Base-by-base conservation (phyloP, 2,329 filamentous ascomycete genomes). In the Pseudopyricularia javanii region DNA sequence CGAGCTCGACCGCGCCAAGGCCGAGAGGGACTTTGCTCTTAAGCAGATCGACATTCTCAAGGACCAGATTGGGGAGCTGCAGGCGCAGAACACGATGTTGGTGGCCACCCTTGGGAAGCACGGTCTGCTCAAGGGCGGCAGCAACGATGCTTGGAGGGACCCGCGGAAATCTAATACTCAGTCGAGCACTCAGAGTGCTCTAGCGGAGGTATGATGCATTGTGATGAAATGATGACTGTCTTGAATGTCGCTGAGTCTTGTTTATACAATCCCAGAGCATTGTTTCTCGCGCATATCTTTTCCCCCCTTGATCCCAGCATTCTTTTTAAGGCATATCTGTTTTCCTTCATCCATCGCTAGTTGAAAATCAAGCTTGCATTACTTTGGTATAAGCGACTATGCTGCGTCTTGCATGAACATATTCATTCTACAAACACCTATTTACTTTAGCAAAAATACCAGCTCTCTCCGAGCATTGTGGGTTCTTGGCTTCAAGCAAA, bases 21-120 rank as follows among this genome's bases (percentile, higher is more conserved):
- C 73, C 0, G 79, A 80, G 63, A 67, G 73, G 34, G 77, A 81
- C 40, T 61, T 79, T 14, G 75, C 76, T 17, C 62, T 68, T 45
- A 71, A 73, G 57, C 72, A 82, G 65, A 68, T 75, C 22, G 73
- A 80, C 52, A 68, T 80, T 24, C 66, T 83, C n/a, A 73, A 71
- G 55, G 66, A 64, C 12, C 74, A 79, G 59, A 72, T 82, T 1
- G 76, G 78, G 7, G 73, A 79, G 59, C 63, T 83, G 47, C 80
- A 83, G 67, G 66, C 68, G 1, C 74, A 83, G 65, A 83, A 83
- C 58, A 83, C 79, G 3, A 69, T 70, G 67, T 67, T 83, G 2
- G 77, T 76, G 1, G 77, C 76, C 7, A 70, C 68, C 57, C 58
- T 82, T 49, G 79, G 79, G n/a, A 72, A 63, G 56, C 48, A 52